Percentiles rank a stretch among this genome's conserved stretches.
Conservation (phyloP, 208 protist species). For the Balamuthia mandrillaris region DNA sequence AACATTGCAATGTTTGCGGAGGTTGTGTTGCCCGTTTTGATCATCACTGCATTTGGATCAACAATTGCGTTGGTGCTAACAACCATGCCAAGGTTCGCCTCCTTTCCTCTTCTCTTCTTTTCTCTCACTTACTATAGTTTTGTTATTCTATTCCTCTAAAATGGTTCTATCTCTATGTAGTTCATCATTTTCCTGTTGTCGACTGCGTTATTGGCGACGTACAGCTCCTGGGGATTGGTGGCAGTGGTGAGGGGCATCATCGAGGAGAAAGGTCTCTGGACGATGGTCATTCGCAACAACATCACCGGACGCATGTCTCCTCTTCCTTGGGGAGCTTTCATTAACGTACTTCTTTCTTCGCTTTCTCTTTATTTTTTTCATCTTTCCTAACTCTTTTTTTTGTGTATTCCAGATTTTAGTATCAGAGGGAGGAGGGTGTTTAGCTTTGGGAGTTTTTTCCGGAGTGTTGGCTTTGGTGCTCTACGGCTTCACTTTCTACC, state of each 20-base stretch:
- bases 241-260: neutral
- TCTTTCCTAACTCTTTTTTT: neutral
- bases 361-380: neutral
- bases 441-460: neutral
- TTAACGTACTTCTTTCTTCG: neutral
- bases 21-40: constrained; percentile 90
- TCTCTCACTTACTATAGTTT: neutral
- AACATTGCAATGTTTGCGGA: constrained; percentile 88
- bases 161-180: neutral
- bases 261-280: constrained; percentile 9
- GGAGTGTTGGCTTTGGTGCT: neutral
- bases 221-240: neutral
- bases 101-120: neutral
- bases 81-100: constrained; percentile 69
- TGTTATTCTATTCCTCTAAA: neutral
- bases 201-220: neutral
- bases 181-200: constrained; percentile 9
- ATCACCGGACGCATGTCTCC: constrained; percentile 17
- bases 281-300: constrained; percentile 16
- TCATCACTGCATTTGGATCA: constrained; percentile 95
- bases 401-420: neutral
- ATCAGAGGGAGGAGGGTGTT: neutral
- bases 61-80: constrained; percentile 91
- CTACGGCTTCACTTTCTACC: constrained; percentile 3
- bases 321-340: neutral